phyloP scores from a whole-genome alignment of 768 basidiomycete species.

The Suillus plorans region DNA sequence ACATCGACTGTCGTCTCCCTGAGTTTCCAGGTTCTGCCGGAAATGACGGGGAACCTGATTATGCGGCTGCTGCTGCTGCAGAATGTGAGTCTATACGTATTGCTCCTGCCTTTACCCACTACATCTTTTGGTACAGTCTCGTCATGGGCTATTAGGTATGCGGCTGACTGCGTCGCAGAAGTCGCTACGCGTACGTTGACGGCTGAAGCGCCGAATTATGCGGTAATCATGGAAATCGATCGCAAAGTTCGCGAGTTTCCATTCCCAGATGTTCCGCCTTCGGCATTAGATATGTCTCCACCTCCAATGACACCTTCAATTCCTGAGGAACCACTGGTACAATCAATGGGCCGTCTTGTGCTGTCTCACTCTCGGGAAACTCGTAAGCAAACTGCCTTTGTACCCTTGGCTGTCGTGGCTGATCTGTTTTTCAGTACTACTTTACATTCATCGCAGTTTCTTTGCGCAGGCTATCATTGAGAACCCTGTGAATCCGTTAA shows the following conservation, averaged over 20 bases:
- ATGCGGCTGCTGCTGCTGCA: background rate
- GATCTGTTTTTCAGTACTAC: constrained; percentile 40
- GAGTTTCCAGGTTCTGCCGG: constrained; percentile 18
- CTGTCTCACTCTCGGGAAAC: constrained; percentile 37
- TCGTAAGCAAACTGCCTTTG: constrained; percentile 26
- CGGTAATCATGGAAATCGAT: constrained; percentile 67
- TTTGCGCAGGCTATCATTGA: constrained; percentile 74
- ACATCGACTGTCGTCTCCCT: constrained; percentile 68
- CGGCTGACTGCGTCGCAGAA: constrained; percentile 63
- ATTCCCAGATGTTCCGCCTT: constrained; percentile 45
- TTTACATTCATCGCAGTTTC: constrained; percentile 67
- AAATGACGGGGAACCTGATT: constrained; percentile 4
- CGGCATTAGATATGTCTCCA: constrained; percentile 26
- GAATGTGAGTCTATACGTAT: constrained; percentile 26
- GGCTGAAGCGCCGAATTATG: constrained; percentile 61
- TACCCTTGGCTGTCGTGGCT: background rate
- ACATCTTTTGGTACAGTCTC: constrained; percentile 40
- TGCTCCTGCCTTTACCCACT: background rate
- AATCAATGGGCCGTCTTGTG: constrained; percentile 40
- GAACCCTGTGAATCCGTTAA: constrained; percentile 62
- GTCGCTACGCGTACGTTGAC: constrained; percentile 61
- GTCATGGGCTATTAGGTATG: constrained; percentile 63
- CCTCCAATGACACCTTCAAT: constrained; percentile 5
- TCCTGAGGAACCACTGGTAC: constrained; percentile 17
- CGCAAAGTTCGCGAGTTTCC: constrained; percentile 66